Evolutionary conservation across 148 eudicot species (phyloP), one percentile per base, ranked within the genome.

Genomic region (Chenopodium berlandieri): DNA sequence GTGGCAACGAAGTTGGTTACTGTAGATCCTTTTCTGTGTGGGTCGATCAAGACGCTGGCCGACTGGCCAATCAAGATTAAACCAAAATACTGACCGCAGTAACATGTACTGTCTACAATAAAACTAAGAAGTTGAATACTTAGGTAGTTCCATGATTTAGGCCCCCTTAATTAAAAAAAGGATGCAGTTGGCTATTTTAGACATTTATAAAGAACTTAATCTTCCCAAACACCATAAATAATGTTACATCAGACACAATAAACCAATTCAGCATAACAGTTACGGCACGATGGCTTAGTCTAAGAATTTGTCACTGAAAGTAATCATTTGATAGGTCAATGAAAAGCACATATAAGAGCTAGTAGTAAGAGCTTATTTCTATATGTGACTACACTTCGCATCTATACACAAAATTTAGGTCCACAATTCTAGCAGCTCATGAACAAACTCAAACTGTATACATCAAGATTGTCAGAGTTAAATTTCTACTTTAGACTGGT

Each of bases 301-400:
- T 60, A 58, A 5, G 52, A 71, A 60, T 46, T 56, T 77, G 67
- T 58, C 37, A 62, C 44, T 23, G 60, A 46, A 73, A 62, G 31
- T 48, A 48, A 82, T 78, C 58, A 83, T 50, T 2, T n/a, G 47
- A 50, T 37, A 79, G 74, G 85, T 83, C 85, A 83, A 83, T 78
- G 82, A 25, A 73, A 83, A 62, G 82, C 79, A 70, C 62, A 74
- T 9, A 68, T 69, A 52, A 44, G 68, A 70, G 70, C 71, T 60
- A 63, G 63, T 70, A 48, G 16, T 25, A 62, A 60, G 70, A 44
- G 80, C 84, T 5, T 70, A 76, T 56, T 75, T 71, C 63, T 54
- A 75, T 37, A 72, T 32, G 54, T 50, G 48, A 46, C 60, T 40
- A 60, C n/a, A 63, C 71, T 64, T 31, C 4, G 17, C 67, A 72